Evolutionary conservation across 2,329 filamentous ascomycete genomes (phyloP).

Genomic region (Bimuria novae-zelandiae): DNA sequence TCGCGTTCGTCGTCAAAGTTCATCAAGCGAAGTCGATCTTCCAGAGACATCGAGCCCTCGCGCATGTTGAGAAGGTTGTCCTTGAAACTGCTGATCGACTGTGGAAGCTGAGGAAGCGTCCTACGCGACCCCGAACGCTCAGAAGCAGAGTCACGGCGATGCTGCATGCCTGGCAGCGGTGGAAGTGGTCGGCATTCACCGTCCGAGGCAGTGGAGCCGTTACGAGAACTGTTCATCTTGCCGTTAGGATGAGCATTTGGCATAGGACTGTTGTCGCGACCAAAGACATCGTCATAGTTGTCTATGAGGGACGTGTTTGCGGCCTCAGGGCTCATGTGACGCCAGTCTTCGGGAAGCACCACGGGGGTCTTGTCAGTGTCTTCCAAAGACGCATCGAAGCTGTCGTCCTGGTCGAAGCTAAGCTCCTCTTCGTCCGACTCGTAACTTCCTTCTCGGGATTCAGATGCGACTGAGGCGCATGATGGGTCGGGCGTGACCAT

Average conservation of each 20-base stretch:
- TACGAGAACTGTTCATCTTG: conserved; percentile 56
- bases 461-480: conserved; percentile 72
- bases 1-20: conserved; percentile 67
- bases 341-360: conserved; percentile 96
- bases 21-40: conserved; percentile 86
- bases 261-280: conserved; percentile 67
- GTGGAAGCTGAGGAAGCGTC: conserved; percentile 73
- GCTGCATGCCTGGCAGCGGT: conserved; percentile 74
- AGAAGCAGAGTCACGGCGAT: conserved; percentile 64
- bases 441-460: conserved; percentile 90
- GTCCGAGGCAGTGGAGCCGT: conserved; percentile 76
- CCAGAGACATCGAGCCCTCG: conserved; percentile 75
- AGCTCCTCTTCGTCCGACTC: conserved; percentile 78
- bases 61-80: conserved; percentile 78
- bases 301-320: conserved; percentile 60
- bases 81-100: conserved; percentile 70
- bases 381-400: conserved; percentile 93
- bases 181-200: conserved; percentile 84
- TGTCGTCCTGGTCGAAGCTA: conserved; percentile 73
- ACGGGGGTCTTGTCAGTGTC: conserved; percentile 97
- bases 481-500: conserved; percentile 97
- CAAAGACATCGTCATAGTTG: conserved; percentile 70
- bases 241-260: conserved; percentile 57
- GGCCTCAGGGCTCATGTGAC: conserved; percentile 71
- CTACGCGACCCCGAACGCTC: conserved; percentile 73